Percentiles rank a stretch among this genome's conserved stretches.
These are phyloP conservation scores for Paramecium octaurelia DNA, from an alignment of 73 alveolate species.

Conservation along the genomic window DNA sequence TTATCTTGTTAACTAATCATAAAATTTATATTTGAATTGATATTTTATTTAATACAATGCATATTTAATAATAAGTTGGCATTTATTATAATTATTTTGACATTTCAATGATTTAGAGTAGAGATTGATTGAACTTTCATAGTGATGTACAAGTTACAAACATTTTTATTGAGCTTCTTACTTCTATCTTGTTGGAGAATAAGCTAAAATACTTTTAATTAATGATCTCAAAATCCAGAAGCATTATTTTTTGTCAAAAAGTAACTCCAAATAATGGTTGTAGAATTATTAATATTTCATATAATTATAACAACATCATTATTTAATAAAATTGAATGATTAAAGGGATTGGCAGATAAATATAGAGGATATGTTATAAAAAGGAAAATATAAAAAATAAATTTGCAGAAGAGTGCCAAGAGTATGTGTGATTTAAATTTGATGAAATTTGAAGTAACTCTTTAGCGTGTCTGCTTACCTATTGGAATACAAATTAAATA, in stretches of 20 bases:
- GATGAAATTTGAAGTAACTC: neutral
- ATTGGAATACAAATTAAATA: too few species aligned
- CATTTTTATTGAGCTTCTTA: neutral
- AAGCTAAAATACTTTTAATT: neutral
- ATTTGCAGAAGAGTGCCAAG: neutral
- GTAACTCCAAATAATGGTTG: neutral
- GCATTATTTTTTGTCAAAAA: neutral
- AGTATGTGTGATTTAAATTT: too few species aligned
- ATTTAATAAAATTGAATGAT: too few species aligned
- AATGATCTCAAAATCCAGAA: slow-evolving; percentile 30
- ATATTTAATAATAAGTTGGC: neutral
- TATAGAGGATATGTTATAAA: too few species aligned
- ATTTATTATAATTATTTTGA: neutral
- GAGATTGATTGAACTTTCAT: neutral
- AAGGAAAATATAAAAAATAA: too few species aligned
- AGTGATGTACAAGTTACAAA: neutral
- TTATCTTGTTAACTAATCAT: neutral
- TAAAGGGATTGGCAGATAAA: too few species aligned
- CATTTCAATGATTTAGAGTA: neutral
- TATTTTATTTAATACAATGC: neutral
- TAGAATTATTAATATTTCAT: slow-evolving; percentile 1
- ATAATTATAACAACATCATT: neutral
- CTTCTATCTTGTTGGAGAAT: neutral
- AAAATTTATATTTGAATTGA: neutral
- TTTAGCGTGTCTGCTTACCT: too few species aligned